Percentiles rank a stretch among this genome's conserved stretches.
phyloP scores from a whole-genome alignment of 2,329 filamentous ascomycete species.

The Sporothrix schenckii region DNA sequence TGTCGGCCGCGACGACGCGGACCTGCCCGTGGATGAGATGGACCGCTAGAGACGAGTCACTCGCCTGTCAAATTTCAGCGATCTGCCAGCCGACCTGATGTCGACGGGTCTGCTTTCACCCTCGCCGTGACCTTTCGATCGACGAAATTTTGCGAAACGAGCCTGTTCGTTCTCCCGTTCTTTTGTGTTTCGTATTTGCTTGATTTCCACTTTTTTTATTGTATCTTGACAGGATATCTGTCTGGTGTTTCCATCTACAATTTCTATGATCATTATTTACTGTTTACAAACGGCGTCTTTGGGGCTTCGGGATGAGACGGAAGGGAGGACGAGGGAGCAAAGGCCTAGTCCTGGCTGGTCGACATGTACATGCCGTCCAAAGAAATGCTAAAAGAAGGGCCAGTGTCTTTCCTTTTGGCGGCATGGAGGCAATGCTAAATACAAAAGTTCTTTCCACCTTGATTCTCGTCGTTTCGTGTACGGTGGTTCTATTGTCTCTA shows the following conservation, averaged over 20 bases:
- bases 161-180: background rate
- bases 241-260: background rate
- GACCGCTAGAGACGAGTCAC: conserved; percentile 55
- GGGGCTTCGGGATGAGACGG: conserved; percentile 20
- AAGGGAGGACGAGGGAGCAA: background rate
- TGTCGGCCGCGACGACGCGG: conserved; percentile 74
- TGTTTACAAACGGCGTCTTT: conserved; percentile 25
- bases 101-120: conserved; percentile 16
- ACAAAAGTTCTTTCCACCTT: conserved; percentile 20
- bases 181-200: conserved; percentile 15
- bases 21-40: conserved; percentile 76
- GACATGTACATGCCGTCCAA: background rate
- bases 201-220: background rate
- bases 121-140: background rate
- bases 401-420: conserved; percentile 18
- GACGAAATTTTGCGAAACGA: background rate
- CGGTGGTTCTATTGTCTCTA: background rate
- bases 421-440: conserved; percentile 16
- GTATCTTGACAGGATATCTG: background rate
- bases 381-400: background rate
- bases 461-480: background rate
- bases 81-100: no score
- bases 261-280: background rate
- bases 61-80: background rate
- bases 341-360: background rate